Percentiles rank a stretch among this genome's conserved stretches.
These are phyloP conservation scores for Tulasnella sp. DNA, from an alignment of 768 basidiomycete species.

Conservation along the genomic window DNA sequence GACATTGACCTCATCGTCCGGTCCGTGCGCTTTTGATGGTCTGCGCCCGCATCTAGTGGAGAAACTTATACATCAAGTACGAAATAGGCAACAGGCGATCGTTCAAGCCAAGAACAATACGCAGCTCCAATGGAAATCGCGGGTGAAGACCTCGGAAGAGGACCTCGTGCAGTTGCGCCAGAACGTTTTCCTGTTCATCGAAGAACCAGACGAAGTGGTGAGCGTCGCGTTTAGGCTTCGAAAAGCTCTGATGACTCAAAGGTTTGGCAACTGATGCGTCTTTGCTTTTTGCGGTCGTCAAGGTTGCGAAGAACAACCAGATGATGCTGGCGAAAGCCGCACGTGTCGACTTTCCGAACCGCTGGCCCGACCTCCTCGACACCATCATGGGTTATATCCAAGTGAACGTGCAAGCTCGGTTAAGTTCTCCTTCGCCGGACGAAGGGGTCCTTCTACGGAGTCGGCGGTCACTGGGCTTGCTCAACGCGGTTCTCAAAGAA, in stretches of 20 bases:
- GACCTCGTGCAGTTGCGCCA: conserved; percentile 54
- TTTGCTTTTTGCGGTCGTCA: conserved; percentile 14
- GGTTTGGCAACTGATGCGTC: background rate
- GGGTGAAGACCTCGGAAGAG: conserved; percentile 56
- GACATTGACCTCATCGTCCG: background rate
- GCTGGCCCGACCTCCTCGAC: conserved; percentile 49
- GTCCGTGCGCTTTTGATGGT: background rate
- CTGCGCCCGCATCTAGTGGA: background rate
- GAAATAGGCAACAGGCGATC: conserved; percentile 40
- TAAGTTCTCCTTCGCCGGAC: conserved; percentile 32
- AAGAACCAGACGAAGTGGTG: conserved; percentile 70
- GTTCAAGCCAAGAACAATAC: conserved; percentile 84
- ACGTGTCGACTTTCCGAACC: conserved; percentile 56
- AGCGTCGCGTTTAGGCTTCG: background rate
- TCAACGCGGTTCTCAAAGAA: conserved; percentile 60
- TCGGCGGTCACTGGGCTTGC: conserved; percentile 48
- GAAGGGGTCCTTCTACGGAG: conserved; percentile 38
- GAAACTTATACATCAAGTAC: background rate
- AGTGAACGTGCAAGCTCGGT: conserved; percentile 39
- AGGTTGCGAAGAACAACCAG: conserved; percentile 75
- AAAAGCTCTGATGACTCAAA: background rate
- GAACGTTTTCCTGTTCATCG: conserved; percentile 52
- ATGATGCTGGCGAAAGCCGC: conserved; percentile 66
- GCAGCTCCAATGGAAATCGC: conserved; percentile 47
- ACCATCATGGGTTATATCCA: conserved; percentile 47